Base-by-base conservation (phyloP, 305 asterid genomes). In the Fraxinus velutina region DNA sequence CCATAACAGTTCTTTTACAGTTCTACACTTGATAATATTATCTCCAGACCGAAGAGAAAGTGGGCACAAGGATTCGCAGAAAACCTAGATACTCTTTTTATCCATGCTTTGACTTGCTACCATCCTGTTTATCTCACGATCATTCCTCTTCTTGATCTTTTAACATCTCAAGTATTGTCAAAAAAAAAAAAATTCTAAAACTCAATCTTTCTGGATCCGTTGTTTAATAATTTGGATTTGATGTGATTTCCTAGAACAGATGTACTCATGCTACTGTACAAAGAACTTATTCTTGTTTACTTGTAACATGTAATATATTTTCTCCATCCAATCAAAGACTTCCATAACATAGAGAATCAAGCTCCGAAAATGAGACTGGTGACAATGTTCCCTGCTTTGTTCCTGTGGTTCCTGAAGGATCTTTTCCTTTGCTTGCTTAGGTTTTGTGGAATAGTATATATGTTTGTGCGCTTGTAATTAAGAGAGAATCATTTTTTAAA, bases 81-180 rank as follows among this genome's bases (percentile, higher is more conserved):
- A 75, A 82, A 75, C 17, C 64, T 34, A 64, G 44, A 57, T 50
- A 44, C 72, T 78, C 37, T 17, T 21, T 71, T 79, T 64, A 13
- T 44, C 75, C 6, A 12, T 32, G 52, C 84, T 27, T 62, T 44
- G 52, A 71, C 44, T 42, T 17, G 7, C 60, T 80, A 55, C 70
- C 75, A 30, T 73, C 74, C 13, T 22, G 9, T 6, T 47, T 44
- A 30, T 44, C 22, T 66, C 10, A 5, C 39, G 60, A 3, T 17
- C 60, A 30, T 79, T 57, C 73, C 15, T 75, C 9, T 73, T 42
- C 77, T 76, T 50, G 36, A 47, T 32, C 73, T 8, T 70, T 29
- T 70, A 70, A 72, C 62, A 71, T 29, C 3, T 44, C 9, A 22
- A 37, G 19, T 72, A 33, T 36, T 10, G 57, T 21, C 12, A 9